These are phyloP conservation scores for Zygoascus bituminiphila DNA, from an alignment of 805 yeast species.

Conservation along the genomic window DNA sequence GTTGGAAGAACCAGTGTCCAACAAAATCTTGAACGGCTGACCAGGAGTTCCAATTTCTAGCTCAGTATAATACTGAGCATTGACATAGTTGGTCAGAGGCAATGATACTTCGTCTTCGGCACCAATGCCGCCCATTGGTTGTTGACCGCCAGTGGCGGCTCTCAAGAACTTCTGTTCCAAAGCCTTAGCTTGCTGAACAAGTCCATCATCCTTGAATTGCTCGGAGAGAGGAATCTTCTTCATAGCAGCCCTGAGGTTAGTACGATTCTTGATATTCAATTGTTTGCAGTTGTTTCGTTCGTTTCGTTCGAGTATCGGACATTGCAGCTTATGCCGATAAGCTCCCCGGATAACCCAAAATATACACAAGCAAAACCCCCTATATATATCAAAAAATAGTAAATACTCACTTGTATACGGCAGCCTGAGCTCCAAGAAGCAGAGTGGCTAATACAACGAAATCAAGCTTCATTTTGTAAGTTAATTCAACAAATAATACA, in stretches of 20 bases:
- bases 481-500: no score
- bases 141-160: conserved; percentile 25
- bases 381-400: no score
- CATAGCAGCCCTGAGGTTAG: conserved; percentile 49
- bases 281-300: neutral
- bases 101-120: conserved; percentile 49
- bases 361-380: no score
- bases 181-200: conserved; percentile 39
- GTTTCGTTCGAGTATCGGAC: neutral
- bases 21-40: conserved; percentile 84
- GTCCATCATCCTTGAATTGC: conserved; percentile 39
- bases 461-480: neutral
- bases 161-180: conserved; percentile 50
- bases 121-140: conserved; percentile 21
- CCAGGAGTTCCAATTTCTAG: conserved; percentile 88
- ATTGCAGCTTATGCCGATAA: neutral
- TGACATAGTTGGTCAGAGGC: conserved; percentile 86
- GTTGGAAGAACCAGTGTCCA: conserved; percentile 95
- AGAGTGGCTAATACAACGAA: neutral
- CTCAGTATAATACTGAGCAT: conserved; percentile 95
- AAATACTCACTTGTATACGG: neutral
- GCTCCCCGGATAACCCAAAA: no score
- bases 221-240: conserved; percentile 52
- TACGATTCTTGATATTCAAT: no score
- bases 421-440: neutral